Evolutionary conservation across 495 filamentous ascomycete genomes (phyloP), one percentile per base, ranked within the genome.

Genomic region (Pseudomonodictys pantanalensis): DNA sequence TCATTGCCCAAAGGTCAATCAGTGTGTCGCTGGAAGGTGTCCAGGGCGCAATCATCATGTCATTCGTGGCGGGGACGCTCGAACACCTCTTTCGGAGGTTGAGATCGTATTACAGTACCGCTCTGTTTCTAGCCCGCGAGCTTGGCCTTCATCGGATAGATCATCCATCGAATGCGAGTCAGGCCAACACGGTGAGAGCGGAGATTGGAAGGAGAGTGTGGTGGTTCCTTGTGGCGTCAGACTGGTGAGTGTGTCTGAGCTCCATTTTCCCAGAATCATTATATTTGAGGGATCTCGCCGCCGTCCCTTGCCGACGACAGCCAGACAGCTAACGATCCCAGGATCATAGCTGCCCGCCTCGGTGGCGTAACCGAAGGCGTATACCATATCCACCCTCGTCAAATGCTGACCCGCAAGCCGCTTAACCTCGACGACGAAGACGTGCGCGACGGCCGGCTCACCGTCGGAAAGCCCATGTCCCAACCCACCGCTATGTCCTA

Each of bases 241-340:
- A 81, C 52, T 81, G 76, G 77, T 76, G 64, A 53, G 64, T n/a
- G n/a, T n/a, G n/a, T n/a, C n/a, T n/a, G n/a, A n/a, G n/a, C 10
- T 26, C n/a, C 29, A 23, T 22, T 45, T 22, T 45, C 18, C 7
- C 18, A 45, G 42, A 18, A 7, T 45, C 9, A 10, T 7, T 7
- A n/a, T n/a, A n/a, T n/a, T n/a, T n/a, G n/a, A n/a, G n/a, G n/a
- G n/a, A n/a, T n/a, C n/a, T n/a, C n/a, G n/a, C n/a, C n/a, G n/a
- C n/a, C n/a, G n/a, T 6, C 22, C 15, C n/a, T 17, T 6, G 39
- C 39, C 22, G 39, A 43, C 39, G 39, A 20, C 39, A 15, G 15
- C 39, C 15, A 17, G 17, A 20, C 15, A 4, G 30, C 33, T 26
- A 25, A 18, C 25, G 22, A 33, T 54, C 23, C 24, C 23, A 76